A percentile compares a stretch with the other conserved stretches of the same genome.
Evolutionary conservation across 495 filamentous ascomycete genomes (phyloP).

Genomic region (Podospora pseudoanserina): DNA sequence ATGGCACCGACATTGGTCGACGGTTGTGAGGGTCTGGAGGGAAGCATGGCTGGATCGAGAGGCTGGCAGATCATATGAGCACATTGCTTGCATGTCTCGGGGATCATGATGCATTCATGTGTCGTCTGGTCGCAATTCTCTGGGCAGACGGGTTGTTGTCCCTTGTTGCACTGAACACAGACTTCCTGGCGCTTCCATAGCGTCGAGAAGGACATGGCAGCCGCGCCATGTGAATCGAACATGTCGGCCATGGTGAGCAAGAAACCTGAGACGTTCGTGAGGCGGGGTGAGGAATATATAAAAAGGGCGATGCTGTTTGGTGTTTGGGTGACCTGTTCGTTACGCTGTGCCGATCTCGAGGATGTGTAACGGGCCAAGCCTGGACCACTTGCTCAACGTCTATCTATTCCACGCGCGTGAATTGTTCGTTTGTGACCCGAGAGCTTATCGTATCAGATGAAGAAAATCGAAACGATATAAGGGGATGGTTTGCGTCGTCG

Average conservation of each 20-base stretch:
- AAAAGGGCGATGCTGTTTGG: neutral
- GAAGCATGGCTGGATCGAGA: conserved; percentile 22
- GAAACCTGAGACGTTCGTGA: neutral
- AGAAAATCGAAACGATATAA: neutral
- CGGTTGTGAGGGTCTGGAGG: conserved; percentile 25
- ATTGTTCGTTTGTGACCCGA: neutral
- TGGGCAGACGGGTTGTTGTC: conserved; percentile 26
- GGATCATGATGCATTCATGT: conserved; percentile 35
- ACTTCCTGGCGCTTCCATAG: conserved; percentile 23
- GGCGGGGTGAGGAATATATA: neutral
- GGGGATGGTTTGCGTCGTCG: neutral
- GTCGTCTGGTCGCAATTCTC: conserved; percentile 18
- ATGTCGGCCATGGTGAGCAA: neutral
- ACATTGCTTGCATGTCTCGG: conserved; percentile 35
- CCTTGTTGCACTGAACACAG: conserved; percentile 25
- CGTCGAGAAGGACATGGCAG: conserved; percentile 4
- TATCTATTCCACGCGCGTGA: conserved; percentile 18
- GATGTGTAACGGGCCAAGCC: conserved; percentile 8
- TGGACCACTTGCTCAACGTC: conserved; percentile 19
- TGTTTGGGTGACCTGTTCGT: conserved; percentile 1
- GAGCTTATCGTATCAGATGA: neutral
- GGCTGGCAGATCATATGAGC: conserved; percentile 37
- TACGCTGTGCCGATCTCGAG: conserved; percentile 17
- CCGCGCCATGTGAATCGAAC: neutral
- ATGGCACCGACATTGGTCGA: conserved; percentile 74